Evolutionary conservation across 257 asterid genomes (phyloP), one percentile per base, ranked within the genome.

Genomic region (Galeopsis tetrahit): DNA sequence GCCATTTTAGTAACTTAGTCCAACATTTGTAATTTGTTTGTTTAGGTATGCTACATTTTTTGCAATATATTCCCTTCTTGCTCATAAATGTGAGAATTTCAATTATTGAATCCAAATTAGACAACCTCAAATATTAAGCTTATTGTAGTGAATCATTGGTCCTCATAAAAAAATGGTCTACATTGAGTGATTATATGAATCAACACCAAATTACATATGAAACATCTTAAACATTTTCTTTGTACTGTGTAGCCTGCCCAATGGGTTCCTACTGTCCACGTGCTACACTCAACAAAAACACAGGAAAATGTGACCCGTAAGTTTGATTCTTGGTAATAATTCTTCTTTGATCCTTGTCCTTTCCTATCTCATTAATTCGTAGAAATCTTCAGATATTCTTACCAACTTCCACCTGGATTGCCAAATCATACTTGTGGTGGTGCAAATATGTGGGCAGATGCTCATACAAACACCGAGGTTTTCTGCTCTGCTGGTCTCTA

Each of bases 181-280:
- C 33, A 53, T 34, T 33, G 33, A 28, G 51, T 14, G 58, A 36
- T 39, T 66, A 32, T 6, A 34, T 35, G 42, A 2, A 13, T 14
- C 55, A 15, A 51, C 58, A 51, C 9, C 58, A 51, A 51, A 14
- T 51, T 11, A 43, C 10, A 11, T 14, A 39, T 60, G 28, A 49
- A 58, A 48, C 52, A 71, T 36, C 17, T 7, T 68, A 43, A 43
- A n/a, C n/a, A 15, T 74, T 61, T 82, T 77, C 28, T 61, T 74
- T 72, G 31, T 32, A 42, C 77, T 83, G 40, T 78, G 86, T 70
- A 92, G 98, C 98, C 11, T 92, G 98, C 69, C 98, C 98, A 7
- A 63, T 90, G 79, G 98, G 98, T 78, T 87, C 98, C 35, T 87
- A 88, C 64, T 92, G 98, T 75, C 98, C 98, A 63, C 83, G 77